Conservation (phyloP, 345 rosid species). For the Noccaea caerulescens region DNA sequence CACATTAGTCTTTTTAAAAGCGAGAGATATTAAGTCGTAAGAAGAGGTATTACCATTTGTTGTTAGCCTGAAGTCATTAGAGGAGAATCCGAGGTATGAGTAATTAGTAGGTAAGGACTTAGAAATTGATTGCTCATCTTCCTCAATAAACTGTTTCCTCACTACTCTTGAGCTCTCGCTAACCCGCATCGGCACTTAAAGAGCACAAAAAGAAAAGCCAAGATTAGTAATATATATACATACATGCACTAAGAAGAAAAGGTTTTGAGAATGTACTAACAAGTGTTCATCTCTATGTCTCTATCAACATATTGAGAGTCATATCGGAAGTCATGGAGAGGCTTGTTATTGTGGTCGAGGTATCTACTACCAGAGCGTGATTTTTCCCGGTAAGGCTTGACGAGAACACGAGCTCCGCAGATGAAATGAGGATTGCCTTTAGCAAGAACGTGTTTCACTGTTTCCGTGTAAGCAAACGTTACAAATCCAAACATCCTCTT, state of each 20-base stretch:
- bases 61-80: constrained; percentile 50
- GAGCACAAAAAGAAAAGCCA: not conserved
- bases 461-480: constrained; percentile 67
- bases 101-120: constrained; percentile 45
- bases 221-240: constrained; percentile 18
- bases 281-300: constrained; percentile 61
- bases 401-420: constrained; percentile 86
- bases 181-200: constrained; percentile 49
- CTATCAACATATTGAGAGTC: constrained; percentile 52
- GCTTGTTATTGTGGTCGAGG: constrained; percentile 53
- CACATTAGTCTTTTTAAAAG: not conserved
- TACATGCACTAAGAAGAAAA: not conserved
- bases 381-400: constrained; percentile 92
- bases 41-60: constrained; percentile 50
- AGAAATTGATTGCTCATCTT: constrained; percentile 46
- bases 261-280: constrained; percentile 34
- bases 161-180: constrained; percentile 53
- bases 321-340: constrained; percentile 49
- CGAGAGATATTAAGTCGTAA: not conserved
- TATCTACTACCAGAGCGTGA: constrained; percentile 68
- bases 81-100: constrained; percentile 54
- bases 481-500: constrained; percentile 96
- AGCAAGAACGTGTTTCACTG: constrained; percentile 69
- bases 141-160: constrained; percentile 37
- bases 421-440: constrained; percentile 95